These are phyloP conservation scores for Akanthomyces lecanii DNA, from an alignment of 2,329 filamentous ascomycete species.

Conservation along the genomic window DNA sequence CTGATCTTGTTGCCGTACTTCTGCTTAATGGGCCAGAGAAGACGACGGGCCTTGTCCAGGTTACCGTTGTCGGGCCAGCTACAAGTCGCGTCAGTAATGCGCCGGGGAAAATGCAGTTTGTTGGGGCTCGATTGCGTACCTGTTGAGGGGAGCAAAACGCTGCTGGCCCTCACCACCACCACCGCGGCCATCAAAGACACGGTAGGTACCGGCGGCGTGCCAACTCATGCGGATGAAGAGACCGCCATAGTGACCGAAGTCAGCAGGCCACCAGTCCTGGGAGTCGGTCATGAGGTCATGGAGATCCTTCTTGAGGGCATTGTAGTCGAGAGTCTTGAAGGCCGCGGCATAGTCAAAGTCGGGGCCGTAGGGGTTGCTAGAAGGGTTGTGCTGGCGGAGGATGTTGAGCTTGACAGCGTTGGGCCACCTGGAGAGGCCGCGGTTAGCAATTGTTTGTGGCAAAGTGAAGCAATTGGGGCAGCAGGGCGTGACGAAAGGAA, in stretches of 20 bases:
- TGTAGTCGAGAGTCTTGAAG: constrained; percentile 65
- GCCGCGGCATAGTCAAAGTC: constrained; percentile 70
- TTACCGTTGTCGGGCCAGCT: constrained; percentile 75
- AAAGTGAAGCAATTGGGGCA: not conserved
- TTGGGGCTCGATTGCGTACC: not conserved
- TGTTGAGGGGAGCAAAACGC: constrained; percentile 74
- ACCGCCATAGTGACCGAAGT: constrained; percentile 77
- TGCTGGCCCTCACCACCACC: constrained; percentile 72
- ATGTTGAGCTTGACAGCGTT: constrained; percentile 63
- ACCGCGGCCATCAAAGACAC: constrained; percentile 68
- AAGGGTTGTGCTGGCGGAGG: constrained; percentile 64
- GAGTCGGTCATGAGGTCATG: constrained; percentile 70
- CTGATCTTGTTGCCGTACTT: constrained; percentile 82
- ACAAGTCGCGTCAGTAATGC: constrained; percentile 24
- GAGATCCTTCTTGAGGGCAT: constrained; percentile 70
- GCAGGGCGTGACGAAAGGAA: not conserved
- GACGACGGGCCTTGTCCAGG: constrained; percentile 75
- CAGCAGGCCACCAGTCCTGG: constrained; percentile 77
- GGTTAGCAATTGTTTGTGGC: not conserved
- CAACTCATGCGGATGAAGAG: constrained; percentile 78
- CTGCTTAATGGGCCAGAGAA: constrained; percentile 78
- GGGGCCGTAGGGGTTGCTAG: constrained; percentile 58
- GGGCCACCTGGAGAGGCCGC: constrained; percentile 35
- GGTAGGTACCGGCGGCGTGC: constrained; percentile 76
- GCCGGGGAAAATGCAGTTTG: not conserved